phyloP scores from a whole-genome alignment of 257 asterid species.

The Verbascum thapsus region DNA sequence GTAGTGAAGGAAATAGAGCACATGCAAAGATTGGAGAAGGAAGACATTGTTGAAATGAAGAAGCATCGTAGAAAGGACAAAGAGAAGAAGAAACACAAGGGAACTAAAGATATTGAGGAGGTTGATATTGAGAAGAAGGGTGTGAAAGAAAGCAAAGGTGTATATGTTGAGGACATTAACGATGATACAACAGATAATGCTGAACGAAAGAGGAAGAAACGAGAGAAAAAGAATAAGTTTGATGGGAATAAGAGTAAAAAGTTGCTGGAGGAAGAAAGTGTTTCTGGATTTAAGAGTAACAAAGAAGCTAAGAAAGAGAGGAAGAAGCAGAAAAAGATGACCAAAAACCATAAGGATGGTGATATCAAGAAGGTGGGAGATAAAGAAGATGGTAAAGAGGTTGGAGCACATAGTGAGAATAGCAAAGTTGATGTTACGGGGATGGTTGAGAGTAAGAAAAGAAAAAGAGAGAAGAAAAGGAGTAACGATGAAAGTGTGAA shows the following conservation, averaged over 20 bases:
- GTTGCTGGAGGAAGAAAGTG: conserved; percentile 17
- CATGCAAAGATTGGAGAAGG: conserved; percentile 24
- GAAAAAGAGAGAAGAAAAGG: too few species aligned
- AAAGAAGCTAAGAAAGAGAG: conserved; percentile 21
- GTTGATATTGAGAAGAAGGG: conserved; percentile 15
- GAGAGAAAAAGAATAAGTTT: conserved; percentile 24
- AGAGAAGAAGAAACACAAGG: conserved; percentile 20
- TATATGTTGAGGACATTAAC: conserved; percentile 11
- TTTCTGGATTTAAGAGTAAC: conserved; percentile 9
- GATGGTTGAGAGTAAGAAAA: too few species aligned
- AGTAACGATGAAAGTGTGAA: too few species aligned
- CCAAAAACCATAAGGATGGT: conserved; percentile 20
- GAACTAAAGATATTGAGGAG: conserved; percentile 18
- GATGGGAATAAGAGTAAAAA: neutral
- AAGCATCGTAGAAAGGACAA: conserved; percentile 14
- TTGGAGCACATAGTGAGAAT: neutral
- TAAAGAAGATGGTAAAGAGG: conserved; percentile 22
- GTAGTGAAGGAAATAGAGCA: conserved; percentile 4
- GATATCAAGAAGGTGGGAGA: conserved; percentile 15
- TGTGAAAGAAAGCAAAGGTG: conserved; percentile 21
- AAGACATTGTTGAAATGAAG: conserved; percentile 23
- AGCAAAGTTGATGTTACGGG: too few species aligned
- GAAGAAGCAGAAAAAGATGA: conserved; percentile 26
- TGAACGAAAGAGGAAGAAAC: conserved; percentile 32
- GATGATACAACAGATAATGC: conserved; percentile 12